A percentile compares a stretch with the other conserved stretches of the same genome.
phyloP scores from a whole-genome alignment of 768 basidiomycete genomes.

The Rhodotorula sphaerocarpa region DNA sequence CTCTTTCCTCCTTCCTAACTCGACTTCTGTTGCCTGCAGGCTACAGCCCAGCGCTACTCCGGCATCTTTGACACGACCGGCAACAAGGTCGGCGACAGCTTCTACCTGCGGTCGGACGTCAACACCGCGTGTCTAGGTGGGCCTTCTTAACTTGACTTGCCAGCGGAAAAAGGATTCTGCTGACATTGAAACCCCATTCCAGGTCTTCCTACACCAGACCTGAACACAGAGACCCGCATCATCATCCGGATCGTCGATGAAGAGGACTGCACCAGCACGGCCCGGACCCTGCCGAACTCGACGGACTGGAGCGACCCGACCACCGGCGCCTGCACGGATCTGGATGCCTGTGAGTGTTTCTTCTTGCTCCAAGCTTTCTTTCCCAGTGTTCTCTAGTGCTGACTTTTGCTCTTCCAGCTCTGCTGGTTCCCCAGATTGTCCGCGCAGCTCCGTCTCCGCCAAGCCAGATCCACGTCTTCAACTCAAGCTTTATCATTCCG shows the following conservation, averaged over 20 bases:
- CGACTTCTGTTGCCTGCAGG: conserved; percentile 21
- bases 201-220: conserved; percentile 4
- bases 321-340: conserved; percentile 2
- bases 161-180: not conserved
- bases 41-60: conserved; percentile 33
- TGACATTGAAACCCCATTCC: not conserved
- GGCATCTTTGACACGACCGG: conserved; percentile 34
- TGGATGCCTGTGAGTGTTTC: conserved; percentile 2
- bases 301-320: conserved; percentile 8
- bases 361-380: not conserved
- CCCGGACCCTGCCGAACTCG: not conserved
- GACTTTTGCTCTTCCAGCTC: not conserved
- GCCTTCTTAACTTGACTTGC: not conserved
- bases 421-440: conserved; percentile 1
- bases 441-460: not conserved
- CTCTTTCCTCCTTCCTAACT: not conserved
- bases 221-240: conserved; percentile 5
- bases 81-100: conserved; percentile 31
- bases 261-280: not conserved
- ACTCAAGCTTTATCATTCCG: not conserved
- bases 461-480: not conserved
- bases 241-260: conserved; percentile 9
- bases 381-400: too few species aligned
- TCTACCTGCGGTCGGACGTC: conserved; percentile 10
- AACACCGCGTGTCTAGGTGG: conserved; percentile 19